Evolutionary conservation across 169 alveolate genomes (phyloP).

Genomic region (Theileria orientalis): DNA sequence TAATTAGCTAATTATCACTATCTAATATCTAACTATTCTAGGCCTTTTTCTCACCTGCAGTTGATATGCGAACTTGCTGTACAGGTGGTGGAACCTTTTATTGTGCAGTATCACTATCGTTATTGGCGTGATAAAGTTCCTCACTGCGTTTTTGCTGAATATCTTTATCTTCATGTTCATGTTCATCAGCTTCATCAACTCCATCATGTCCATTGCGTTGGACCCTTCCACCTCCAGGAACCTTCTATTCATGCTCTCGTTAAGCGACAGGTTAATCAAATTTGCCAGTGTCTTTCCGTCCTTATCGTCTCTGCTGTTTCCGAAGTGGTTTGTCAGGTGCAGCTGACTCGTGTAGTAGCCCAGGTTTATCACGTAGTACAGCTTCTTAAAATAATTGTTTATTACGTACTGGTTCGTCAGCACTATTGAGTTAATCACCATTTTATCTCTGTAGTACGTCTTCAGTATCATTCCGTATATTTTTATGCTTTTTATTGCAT

Average conservation of each 20-base stretch:
- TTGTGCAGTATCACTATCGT: conserved; percentile 45
- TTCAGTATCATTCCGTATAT: neutral
- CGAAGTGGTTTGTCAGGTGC: neutral
- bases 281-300: neutral
- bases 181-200: neutral
- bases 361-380: neutral
- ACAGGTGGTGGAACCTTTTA: conserved; percentile 18
- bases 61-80: neutral
- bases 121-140: conserved; percentile 42
- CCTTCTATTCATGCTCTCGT: neutral
- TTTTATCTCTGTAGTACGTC: neutral
- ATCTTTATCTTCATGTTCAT: conserved; percentile 17
- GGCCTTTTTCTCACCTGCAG: neutral
- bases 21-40: neutral
- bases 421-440: neutral
- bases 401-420: neutral
- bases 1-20: no score
- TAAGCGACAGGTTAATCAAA: neutral
- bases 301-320: neutral
- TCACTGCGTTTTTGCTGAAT: conserved; percentile 36
- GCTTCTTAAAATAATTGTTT: neutral
- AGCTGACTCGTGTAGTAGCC: neutral
- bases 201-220: neutral
- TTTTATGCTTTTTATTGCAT: neutral
- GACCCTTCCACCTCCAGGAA: neutral